Base-by-base conservation (phyloP, 106 monocot species). In the Dioscorea alata region DNA sequence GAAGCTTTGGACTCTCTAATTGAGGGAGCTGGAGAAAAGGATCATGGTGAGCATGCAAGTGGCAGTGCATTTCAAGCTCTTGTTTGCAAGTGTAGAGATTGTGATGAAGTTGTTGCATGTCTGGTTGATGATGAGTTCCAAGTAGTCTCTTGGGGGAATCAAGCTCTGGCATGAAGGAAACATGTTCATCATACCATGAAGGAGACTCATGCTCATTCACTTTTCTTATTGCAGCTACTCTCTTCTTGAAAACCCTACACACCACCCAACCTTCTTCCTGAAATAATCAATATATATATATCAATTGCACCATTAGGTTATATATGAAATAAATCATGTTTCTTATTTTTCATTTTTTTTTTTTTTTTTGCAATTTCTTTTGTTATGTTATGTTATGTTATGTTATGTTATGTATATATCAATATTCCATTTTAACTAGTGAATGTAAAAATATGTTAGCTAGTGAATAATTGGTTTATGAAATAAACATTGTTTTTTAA, bases 191-290 rank as follows among this genome's bases (percentile, higher is more conserved):
- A 31, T 59, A 82, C 67, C 81, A 70, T 59, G 57, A 82, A 73
- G 81, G 68, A 0, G 82, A 66, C 50, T 76, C 81, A 24, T 69
- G 73, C 23, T 73, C 86, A 48, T 51, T 59, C 10, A 61, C 21
- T 62, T 82, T 70, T 64, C 48, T 48, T 18, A 75, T 50, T 22
- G 85, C 53, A 6, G 77, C 12, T 5, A 82, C 66, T 59, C 79
- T 61, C 50, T 90, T 90, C 75, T 78, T 86, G 86, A 86, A 90
- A 15, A 76, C 83, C 24, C 83, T 80, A 16, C 90, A 90, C 10
- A 90, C 85, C 2, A 81, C 90, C 90, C 90, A 90, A 63, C 90
- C 86, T 28, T 86, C 90, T 71, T 86, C 86, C 83, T 86, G 78
- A 71, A 57, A 78, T 8, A 2, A 20, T 6, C 64, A 35, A 34